Conservation (phyloP, 2,329 filamentous ascomycete species). For the Xylariales sp. region DNA sequence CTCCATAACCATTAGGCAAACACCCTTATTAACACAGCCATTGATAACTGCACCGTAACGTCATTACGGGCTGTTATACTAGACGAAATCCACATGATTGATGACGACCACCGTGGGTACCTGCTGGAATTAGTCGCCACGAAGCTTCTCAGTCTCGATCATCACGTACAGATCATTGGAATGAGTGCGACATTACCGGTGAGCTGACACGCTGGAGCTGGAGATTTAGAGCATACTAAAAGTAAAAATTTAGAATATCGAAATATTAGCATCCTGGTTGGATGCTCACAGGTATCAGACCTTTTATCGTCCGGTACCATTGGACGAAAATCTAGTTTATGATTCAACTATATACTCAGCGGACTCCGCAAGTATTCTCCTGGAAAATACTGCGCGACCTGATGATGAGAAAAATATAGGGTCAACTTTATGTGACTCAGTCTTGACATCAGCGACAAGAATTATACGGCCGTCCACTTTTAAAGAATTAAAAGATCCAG, state of each 20-base stretch:
- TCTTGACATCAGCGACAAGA: conserved; percentile 35
- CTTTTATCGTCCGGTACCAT: conserved; percentile 68
- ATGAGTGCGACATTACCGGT: conserved; percentile 79
- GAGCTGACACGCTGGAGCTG: too few relatives aligned
- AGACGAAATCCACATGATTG: conserved; percentile 79
- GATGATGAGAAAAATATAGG: conserved; percentile 27
- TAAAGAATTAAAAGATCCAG: conserved; percentile 59
- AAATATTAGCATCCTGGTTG: conserved; percentile 66
- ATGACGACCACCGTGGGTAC: conserved; percentile 72
- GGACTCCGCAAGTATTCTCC: conserved; percentile 51
- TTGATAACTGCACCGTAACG: conserved; percentile 65
- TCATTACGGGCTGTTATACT: conserved; percentile 64
- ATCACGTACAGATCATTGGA: conserved; percentile 66
- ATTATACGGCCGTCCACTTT: conserved; percentile 51
- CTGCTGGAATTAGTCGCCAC: conserved; percentile 70
- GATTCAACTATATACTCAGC: conserved; percentile 64
- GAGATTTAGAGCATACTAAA: too few relatives aligned
- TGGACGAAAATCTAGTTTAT: conserved; percentile 70
- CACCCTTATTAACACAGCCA: conserved; percentile 66
- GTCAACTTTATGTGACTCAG: too few relatives aligned
- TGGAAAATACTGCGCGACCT: conserved; percentile 53
- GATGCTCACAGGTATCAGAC: conserved; percentile 68
- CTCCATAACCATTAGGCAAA: conserved; percentile 54
- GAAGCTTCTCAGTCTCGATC: conserved; percentile 65
- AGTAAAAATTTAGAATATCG: conserved; percentile 69